Evolutionary conservation across 345 rosid genomes (phyloP).

Genomic region (Salix brachista): DNA sequence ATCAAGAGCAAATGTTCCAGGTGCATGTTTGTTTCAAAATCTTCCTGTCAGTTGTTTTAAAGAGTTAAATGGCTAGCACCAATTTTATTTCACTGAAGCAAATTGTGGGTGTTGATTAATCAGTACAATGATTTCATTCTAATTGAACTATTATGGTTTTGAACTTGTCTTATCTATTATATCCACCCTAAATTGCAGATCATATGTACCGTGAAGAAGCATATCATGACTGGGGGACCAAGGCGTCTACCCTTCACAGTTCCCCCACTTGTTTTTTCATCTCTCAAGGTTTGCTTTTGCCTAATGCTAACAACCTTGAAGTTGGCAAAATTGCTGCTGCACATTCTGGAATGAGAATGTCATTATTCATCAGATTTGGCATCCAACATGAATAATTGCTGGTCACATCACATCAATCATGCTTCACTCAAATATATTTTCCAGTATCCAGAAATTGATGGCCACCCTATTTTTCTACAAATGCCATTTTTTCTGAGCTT

Average conservation of each 20-base stretch:
- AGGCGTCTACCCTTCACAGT: conserved; percentile 82
- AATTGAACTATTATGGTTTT: neutral
- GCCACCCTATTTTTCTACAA: neutral
- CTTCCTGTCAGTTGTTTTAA: neutral
- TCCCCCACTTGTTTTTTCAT: conserved; percentile 88
- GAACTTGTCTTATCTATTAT: neutral
- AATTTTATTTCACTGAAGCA: too few relatives aligned
- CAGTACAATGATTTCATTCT: neutral
- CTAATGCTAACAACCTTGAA: neutral
- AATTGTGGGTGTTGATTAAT: neutral
- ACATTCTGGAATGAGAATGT: neutral
- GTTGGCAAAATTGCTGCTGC: neutral
- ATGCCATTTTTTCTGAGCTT: neutral
- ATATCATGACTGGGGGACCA: conserved; percentile 87
- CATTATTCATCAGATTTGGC: neutral
- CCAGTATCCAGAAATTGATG: neutral
- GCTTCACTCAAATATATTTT: neutral
- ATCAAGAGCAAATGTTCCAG: conserved; percentile 95
- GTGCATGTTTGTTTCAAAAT: conserved; percentile 34
- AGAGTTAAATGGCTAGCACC: neutral
- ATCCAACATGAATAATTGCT: neutral
- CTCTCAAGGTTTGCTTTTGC: conserved; percentile 66
- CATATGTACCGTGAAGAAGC: conserved; percentile 68
- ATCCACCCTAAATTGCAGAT: conserved; percentile 54
- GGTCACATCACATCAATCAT: neutral